Conservation (phyloP, 1,284 basidiomycete genomes). For the Coniferiporia weirii region DNA sequence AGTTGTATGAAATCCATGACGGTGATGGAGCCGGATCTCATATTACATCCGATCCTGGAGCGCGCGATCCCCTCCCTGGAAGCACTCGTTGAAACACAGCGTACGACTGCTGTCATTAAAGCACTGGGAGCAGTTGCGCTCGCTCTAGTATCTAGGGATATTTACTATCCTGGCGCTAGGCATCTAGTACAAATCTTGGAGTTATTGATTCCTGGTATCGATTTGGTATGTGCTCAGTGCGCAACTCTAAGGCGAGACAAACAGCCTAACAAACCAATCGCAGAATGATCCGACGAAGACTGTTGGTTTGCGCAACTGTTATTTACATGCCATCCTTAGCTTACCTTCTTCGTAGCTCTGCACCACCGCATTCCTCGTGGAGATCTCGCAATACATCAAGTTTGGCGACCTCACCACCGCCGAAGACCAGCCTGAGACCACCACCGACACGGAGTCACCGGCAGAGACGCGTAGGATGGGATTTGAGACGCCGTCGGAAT, state of each 20-base stretch:
- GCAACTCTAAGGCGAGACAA: neutral
- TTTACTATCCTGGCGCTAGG: slow-evolving; percentile 78
- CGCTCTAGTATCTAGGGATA: slow-evolving; percentile 71
- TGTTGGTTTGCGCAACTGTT: slow-evolving; percentile 33
- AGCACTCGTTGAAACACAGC: slow-evolving; percentile 83
- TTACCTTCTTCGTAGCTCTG: slow-evolving; percentile 42
- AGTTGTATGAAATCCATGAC: slow-evolving; percentile 71
- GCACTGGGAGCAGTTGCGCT: slow-evolving; percentile 78
- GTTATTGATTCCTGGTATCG: slow-evolving; percentile 83
- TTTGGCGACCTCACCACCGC: slow-evolving; percentile 68
- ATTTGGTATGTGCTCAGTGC: slow-evolving; percentile 45
- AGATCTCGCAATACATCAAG: slow-evolving; percentile 77
- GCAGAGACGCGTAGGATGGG: slow-evolving; percentile 9
- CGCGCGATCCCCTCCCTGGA: slow-evolving; percentile 84
- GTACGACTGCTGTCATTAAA: slow-evolving; percentile 83
- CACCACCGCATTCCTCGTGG: slow-evolving; percentile 72
- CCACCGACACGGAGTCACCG: slow-evolving; percentile 15
- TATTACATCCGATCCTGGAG: slow-evolving; percentile 82
- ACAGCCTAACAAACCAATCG: slow-evolving; percentile 2
- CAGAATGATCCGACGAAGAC: slow-evolving; percentile 91
- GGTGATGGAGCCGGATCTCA: slow-evolving; percentile 83
- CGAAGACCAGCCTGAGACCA: slow-evolving; percentile 24
- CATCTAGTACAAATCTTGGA: slow-evolving; percentile 81
- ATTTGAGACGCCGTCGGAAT: slow-evolving; percentile 12
- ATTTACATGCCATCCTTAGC: slow-evolving; percentile 7